Base-by-base conservation (phyloP, 1,284 basidiomycete species). In the Ganoderma multipileum region DNA sequence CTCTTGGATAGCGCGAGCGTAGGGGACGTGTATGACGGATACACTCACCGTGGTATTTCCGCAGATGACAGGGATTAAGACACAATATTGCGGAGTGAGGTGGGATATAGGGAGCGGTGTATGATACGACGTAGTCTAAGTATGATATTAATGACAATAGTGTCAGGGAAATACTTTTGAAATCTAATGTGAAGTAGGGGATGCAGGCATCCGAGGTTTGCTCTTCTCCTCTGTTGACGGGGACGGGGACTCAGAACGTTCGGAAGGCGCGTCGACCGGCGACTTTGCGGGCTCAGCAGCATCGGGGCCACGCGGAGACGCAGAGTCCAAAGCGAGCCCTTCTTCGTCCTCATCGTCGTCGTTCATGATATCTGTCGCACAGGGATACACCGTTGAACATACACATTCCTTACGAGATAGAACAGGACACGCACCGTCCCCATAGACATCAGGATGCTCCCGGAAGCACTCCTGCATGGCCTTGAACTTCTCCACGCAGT, bases 381-480 rank as follows among this genome's bases (percentile, higher is more conserved):
- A 12, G 16, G 39, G 1, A 6, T 39, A 23, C 47, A n/a, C 30
- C 16, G 36, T 65, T 44, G 47, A 60, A 33, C 8, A 44, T 3
- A 33, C 41, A 52, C 41, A 2, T 30, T 18, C 18, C 3, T 30
- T 11, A 28, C 23, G 7, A 60, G 11, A 60, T 8, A 6, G 20
- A n/a, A 18, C 55, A 39, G 12, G 55, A 41, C 14, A 80, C 88
- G 67, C 77, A 96, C 96, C 97, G 76, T 96, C 95, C 36, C 92
- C 95, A 80, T 99, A 99, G 42, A 96, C 86, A 42, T 99, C 97
- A 0, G 97, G 98, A 81, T 99, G 95, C 74, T 90, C 91, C 76
- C 96, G 89, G 87, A 99, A 99, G 86, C 97, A 99, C 73, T 94
- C 92, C 82, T 99, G 97, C 97, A 99, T 99, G 23, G 84, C 89